Evolutionary conservation across 176 grass and related monocot species (phyloP).

Genomic region (Eleusine indica): DNA sequence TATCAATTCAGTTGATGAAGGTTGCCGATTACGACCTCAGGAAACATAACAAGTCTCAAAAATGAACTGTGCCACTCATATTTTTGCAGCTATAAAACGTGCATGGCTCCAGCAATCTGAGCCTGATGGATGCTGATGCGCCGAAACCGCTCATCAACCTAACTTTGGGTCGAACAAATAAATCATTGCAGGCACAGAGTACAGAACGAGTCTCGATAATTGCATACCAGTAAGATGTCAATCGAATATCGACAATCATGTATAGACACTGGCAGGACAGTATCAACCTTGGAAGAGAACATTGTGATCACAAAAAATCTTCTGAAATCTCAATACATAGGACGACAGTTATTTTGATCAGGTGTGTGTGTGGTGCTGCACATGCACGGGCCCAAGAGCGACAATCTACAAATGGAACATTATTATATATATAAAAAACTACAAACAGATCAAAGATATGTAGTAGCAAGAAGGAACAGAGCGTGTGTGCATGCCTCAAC

Average conservation of each 20-base stretch:
- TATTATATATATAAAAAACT: no score
- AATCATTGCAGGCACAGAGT: neutral
- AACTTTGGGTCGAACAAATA: neutral
- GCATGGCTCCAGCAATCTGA: neutral
- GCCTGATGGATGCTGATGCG: neutral
- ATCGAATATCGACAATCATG: neutral
- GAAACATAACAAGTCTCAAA: no score
- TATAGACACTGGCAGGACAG: neutral
- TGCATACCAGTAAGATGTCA: neutral
- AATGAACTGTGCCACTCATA: neutral
- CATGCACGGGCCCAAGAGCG: no score
- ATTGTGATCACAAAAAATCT: neutral
- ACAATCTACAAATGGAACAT: no score
- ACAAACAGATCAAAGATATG: no score
- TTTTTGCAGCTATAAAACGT: no score
- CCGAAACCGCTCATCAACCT: neutral
- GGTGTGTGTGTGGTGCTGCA: neutral
- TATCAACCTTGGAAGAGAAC: neutral
- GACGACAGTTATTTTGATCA: constrained; percentile 25
- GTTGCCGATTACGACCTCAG: no score
- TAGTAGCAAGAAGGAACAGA: no score
- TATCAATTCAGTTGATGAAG: no score
- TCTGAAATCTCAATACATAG: constrained; percentile 22
- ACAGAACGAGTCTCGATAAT: neutral
- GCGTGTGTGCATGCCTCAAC: no score